Base-by-base conservation (phyloP, 225 moss, liverwort and hornwort genomes). In the Asterella californica region DNA sequence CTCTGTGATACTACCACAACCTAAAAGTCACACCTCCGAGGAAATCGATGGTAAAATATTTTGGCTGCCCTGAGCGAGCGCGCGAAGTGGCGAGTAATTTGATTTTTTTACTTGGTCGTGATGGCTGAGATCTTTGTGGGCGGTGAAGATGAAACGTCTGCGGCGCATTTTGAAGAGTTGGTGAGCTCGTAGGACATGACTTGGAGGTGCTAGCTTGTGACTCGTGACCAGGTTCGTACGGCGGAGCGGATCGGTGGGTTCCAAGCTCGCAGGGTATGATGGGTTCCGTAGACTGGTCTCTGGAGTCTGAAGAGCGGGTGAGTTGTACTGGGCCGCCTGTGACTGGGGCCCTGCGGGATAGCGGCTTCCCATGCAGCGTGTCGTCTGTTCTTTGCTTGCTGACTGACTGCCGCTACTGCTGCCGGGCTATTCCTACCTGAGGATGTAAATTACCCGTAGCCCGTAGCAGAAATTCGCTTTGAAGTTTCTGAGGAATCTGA, bases 221-320 rank as follows among this genome's bases (percentile, higher is more conserved):
- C 25, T 24, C 6, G 2, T 22, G 25, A 17, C 60, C 60, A 17
- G 8, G 29, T 8, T 64, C 30, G 29, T 27, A 9, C 27, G 15
- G 8, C 6, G 29, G 1, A 15, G 30, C 9, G 30, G 30, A 15
- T 9, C 10, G 60, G 60, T 5, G 5, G 60, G 22, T 61, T 24
- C 60, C 60, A 27, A 27, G 60, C 60, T 27, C 21, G 25, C 24
- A 61, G 60, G 4, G 2, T 61, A 27, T 24, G 60, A 6, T 22
- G 60, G 25, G 60, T 24, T n/a, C 33, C 66, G 66, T 49, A 49
- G 72, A 38, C 72, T n/a, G 48, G n/a, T n/a, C n/a, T n/a, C n/a
- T n/a, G n/a, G n/a, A n/a, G n/a, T n/a, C n/a, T n/a, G n/a, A n/a
- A 72, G 72, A 72, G 72, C 69, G 27, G 69, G 69, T 74, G 73